These are phyloP conservation scores for Fusarium mundagurra DNA, from an alignment of 2,329 filamentous ascomycete species.

Conservation along the genomic window DNA sequence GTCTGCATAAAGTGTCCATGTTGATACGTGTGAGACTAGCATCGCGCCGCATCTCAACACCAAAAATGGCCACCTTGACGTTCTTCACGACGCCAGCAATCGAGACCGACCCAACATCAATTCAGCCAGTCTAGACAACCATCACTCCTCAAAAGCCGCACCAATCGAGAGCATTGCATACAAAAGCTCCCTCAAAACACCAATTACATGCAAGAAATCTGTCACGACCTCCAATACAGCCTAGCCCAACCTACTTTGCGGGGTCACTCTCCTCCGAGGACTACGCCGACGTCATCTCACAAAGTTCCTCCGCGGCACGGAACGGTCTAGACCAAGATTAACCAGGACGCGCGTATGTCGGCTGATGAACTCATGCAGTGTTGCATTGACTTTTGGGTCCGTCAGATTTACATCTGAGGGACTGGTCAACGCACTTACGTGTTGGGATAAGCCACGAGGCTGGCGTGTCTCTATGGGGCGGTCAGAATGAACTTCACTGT, in stretches of 20 bases:
- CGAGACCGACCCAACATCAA: background rate
- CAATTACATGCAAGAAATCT: background rate
- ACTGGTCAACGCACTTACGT: background rate
- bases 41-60: background rate
- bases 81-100: background rate
- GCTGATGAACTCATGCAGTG: background rate
- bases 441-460: background rate
- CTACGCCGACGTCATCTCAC: background rate
- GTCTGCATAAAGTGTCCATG: background rate
- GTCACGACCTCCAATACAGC: background rate
- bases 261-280: background rate
- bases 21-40: background rate
- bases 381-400: background rate
- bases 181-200: background rate
- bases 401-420: background rate
- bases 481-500: background rate
- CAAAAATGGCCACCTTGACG: background rate
- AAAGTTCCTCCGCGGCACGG: background rate
- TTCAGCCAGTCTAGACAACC: background rate
- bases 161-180: background rate
- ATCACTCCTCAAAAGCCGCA: background rate
- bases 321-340: background rate
- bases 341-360: background rate
- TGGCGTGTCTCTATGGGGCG: background rate
- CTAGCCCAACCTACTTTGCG: background rate